Conservation (phyloP, 2,329 filamentous ascomycete species). For the Ascomycota sp. region DNA sequence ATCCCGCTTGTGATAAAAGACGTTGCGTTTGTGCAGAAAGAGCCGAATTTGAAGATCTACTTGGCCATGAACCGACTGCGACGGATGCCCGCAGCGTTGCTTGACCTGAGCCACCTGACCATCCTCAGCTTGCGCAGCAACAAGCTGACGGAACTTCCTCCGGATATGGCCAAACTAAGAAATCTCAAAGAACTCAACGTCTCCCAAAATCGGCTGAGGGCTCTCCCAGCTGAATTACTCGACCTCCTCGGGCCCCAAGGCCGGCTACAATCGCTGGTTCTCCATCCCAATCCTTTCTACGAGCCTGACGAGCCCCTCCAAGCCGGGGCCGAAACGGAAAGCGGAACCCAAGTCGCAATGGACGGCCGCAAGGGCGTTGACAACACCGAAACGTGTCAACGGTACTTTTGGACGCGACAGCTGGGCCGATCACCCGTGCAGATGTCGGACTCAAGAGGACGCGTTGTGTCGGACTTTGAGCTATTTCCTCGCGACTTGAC, state of each 20-base stretch:
- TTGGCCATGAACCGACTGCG: slow-evolving; percentile 37
- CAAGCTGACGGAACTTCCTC: slow-evolving; percentile 36
- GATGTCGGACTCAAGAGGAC: slow-evolving; percentile 10
- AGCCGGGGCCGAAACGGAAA: no score
- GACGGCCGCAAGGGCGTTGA: slow-evolving; percentile 1
- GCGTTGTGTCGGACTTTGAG: slow-evolving; percentile 10
- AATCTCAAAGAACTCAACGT: slow-evolving; percentile 45
- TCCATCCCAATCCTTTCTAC: slow-evolving; percentile 44
- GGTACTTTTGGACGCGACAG: neutral
- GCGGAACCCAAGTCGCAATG: no score
- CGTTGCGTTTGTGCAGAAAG: slow-evolving; percentile 37
- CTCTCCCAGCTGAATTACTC: slow-evolving; percentile 42
- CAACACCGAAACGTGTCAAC: neutral
- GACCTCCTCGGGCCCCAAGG: slow-evolving; percentile 25
- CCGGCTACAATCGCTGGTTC: slow-evolving; percentile 28
- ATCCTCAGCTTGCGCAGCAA: slow-evolving; percentile 48
- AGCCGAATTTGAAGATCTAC: slow-evolving; percentile 39
- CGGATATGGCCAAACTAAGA: slow-evolving; percentile 33
- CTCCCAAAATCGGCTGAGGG: slow-evolving; percentile 39
- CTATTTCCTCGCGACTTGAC: slow-evolving; percentile 7
- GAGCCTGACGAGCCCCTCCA: slow-evolving; percentile 12
- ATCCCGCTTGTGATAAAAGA: slow-evolving; percentile 33
- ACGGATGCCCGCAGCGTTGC: slow-evolving; percentile 36
- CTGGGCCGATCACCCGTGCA: slow-evolving; percentile 12
- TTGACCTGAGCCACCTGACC: slow-evolving; percentile 39